Conservation (phyloP, 176 grass and related monocot species). For the Avena insularis region DNA sequence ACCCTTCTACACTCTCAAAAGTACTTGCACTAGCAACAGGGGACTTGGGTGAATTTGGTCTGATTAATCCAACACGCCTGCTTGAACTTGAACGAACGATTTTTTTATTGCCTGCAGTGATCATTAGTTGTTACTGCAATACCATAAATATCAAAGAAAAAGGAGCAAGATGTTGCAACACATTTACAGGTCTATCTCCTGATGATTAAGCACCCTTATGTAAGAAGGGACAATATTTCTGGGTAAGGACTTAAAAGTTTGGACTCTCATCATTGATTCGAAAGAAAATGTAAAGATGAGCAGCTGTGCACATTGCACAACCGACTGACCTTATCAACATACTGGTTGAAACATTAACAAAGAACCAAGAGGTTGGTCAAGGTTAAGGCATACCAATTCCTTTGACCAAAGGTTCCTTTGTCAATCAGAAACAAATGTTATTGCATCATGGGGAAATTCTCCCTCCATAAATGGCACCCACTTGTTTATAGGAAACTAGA, state of each 20-base stretch:
- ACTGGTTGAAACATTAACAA: conserved; percentile 7
- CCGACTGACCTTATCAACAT: neutral
- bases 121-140: conserved; percentile 34
- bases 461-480: neutral
- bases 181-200: neutral
- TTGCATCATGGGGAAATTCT: neutral
- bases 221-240: neutral
- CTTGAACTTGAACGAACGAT: conserved; percentile 57
- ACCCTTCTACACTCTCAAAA: conserved; percentile 66
- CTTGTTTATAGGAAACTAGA: neutral
- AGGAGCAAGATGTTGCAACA: neutral
- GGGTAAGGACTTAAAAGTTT: conserved; percentile 2
- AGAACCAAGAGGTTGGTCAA: conserved; percentile 5
- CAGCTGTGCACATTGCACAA: neutral
- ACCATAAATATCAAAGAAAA: conserved; percentile 29
- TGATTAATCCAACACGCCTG: conserved; percentile 60
- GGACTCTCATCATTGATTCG: neutral
- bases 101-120: conserved; percentile 60
- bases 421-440: neutral
- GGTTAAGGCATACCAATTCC: neutral
- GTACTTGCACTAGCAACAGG: conserved; percentile 66
- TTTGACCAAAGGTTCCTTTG: neutral
- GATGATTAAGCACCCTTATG: conserved; percentile 15
- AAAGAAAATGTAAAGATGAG: neutral
- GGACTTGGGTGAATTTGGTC: conserved; percentile 79